A percentile compares a stretch with the other conserved stretches of the same genome.
Evolutionary conservation across 805 yeast species (phyloP).

Genomic region (Komagataella populi): DNA sequence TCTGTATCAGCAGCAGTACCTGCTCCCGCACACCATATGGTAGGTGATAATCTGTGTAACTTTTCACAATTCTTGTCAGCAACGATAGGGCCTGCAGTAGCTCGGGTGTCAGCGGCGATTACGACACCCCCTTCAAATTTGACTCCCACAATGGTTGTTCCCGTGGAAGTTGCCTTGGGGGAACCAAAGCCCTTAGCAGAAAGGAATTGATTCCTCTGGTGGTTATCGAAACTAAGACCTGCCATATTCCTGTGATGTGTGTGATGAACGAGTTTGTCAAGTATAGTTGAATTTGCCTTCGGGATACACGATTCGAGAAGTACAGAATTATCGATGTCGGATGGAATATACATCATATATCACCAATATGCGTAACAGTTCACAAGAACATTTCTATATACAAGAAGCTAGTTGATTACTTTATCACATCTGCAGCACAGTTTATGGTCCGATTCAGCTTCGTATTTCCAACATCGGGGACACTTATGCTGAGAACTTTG

Average conservation of each 20-base stretch:
- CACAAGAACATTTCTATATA: neutral
- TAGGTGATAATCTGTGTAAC: conserved; percentile 78
- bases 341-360: neutral
- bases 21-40: conserved; percentile 99
- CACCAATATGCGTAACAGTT: neutral
- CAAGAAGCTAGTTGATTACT: conserved; percentile 14
- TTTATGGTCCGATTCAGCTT: conserved; percentile 31
- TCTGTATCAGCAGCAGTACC: conserved; percentile 99
- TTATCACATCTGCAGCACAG: conserved; percentile 56
- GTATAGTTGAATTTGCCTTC: neutral
- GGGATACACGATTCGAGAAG: neutral
- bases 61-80: conserved; percentile 98
- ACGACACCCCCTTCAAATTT: conserved; percentile 89
- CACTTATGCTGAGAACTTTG: conserved; percentile 40
- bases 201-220: conserved; percentile 73
- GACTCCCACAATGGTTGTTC: conserved; percentile 98
- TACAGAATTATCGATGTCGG: neutral
- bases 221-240: conserved; percentile 88
- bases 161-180: conserved; percentile 92
- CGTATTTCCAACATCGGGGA: conserved; percentile 89
- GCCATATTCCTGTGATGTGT: conserved; percentile 35
- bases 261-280: neutral
- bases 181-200: conserved; percentile 58
- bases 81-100: conserved; percentile 91
- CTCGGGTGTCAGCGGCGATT: conserved; percentile 97